Percentiles rank a stretch among this genome's conserved stretches.
Conservation (phyloP, 2,329 filamentous ascomycete species). For the Zymoseptoria crescenta region DNA sequence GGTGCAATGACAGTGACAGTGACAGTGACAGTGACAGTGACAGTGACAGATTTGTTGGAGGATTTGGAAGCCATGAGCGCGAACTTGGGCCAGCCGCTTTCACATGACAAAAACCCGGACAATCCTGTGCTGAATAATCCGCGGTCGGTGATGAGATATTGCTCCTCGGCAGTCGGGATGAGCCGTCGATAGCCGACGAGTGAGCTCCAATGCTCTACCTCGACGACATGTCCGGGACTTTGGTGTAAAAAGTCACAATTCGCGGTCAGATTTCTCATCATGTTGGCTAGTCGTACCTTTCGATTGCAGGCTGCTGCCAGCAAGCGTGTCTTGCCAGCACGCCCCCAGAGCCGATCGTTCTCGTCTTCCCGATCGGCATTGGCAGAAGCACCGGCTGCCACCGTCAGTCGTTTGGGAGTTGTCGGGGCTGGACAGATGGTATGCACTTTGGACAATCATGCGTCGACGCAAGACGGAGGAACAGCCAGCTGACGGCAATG, state of each 20-base stretch:
- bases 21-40: no score
- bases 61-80: no score
- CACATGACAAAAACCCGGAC: not conserved
- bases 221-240: not conserved
- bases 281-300: not conserved
- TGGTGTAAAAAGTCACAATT: not conserved
- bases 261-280: not conserved
- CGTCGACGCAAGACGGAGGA: no score
- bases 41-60: no score
- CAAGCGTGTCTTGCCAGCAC: constrained; percentile 1
- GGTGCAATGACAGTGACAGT: no score
- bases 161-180: not conserved
- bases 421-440: constrained; percentile 93
- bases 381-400: constrained; percentile 52
- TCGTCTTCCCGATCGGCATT: constrained; percentile 49
- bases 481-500: not conserved
- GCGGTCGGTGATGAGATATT: not conserved
- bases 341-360: constrained; percentile 44
- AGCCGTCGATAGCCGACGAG: not conserved
- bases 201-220: not conserved
- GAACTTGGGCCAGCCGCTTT: not conserved
- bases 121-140: not conserved
- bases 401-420: constrained; percentile 83
- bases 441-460: not conserved
- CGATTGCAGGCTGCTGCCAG: not conserved